phyloP scores from a whole-genome alignment of 2,329 filamentous ascomycete species.

The Hypoxylon sp. region DNA sequence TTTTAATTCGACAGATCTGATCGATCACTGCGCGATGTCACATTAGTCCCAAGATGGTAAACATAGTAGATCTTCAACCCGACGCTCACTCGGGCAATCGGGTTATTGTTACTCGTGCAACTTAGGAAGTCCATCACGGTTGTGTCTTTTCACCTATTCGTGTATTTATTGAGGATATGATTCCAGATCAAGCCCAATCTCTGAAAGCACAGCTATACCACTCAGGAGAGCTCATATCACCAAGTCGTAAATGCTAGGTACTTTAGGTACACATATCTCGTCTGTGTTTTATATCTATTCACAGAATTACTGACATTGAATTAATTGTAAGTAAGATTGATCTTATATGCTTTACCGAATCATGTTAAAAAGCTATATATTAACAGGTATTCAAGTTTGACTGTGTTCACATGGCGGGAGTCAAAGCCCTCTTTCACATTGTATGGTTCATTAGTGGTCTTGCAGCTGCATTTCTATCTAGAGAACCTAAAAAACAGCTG shows the following conservation, averaged over 20 bases:
- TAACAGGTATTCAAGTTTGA: background rate
- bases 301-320: background rate
- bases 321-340: background rate
- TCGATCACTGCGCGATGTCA: background rate
- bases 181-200: background rate
- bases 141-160: background rate
- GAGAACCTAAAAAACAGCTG: background rate
- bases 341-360: too few relatives aligned
- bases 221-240: background rate
- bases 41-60: background rate
- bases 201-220: background rate
- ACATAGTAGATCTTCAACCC: background rate
- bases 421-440: background rate
- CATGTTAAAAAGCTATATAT: background rate
- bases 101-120: background rate
- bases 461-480: background rate
- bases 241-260: too few relatives aligned
- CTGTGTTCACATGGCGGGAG: background rate
- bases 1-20: background rate
- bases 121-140: background rate
- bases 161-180: background rate
- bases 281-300: background rate
- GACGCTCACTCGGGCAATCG: conserved; percentile 2
- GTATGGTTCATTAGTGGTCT: background rate
- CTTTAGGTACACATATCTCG: background rate